These are phyloP conservation scores for Dioszegia hungarica DNA, from an alignment of 768 basidiomycete species.

Conservation along the genomic window DNA sequence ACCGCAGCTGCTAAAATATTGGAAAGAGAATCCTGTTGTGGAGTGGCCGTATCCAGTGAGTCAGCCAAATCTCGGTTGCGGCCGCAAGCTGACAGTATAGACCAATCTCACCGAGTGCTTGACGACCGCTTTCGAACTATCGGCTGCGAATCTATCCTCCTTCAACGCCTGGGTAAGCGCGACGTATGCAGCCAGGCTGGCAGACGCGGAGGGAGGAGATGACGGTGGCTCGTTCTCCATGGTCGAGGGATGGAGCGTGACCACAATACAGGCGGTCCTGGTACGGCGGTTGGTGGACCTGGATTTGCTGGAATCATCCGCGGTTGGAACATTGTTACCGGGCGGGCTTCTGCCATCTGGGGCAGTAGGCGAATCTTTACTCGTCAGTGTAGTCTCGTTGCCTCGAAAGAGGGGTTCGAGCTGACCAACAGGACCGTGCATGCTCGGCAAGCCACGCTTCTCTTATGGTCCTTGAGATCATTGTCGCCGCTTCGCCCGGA, in stretches of 20 bases:
- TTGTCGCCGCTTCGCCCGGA: constrained; percentile 16
- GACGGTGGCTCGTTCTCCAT: constrained; percentile 17
- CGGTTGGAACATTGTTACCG: constrained; percentile 9
- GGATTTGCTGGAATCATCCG: constrained; percentile 9
- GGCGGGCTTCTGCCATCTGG: background rate
- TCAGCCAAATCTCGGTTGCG: background rate
- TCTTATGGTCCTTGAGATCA: constrained; percentile 15
- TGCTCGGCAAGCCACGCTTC: constrained; percentile 12
- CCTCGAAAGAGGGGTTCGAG: no score
- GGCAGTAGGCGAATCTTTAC: constrained; percentile 23
- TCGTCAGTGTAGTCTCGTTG: constrained; percentile 17
- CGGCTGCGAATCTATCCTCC: constrained; percentile 1
- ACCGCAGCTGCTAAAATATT: constrained; percentile 17
- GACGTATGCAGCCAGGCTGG: constrained; percentile 1
- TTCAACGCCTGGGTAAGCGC: constrained; percentile 2
- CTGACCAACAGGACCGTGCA: constrained; percentile 30
- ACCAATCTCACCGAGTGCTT: background rate
- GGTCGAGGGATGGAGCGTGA: constrained; percentile 33
- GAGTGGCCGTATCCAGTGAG: constrained; percentile 19
- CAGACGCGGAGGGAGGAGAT: constrained; percentile 21
- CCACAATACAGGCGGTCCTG: constrained; percentile 18
- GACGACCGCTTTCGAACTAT: constrained; percentile 1
- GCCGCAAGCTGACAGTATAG: background rate
- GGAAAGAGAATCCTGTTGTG: constrained; percentile 6
- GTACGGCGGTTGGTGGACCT: constrained; percentile 15